Conservation (phyloP, 352 stramenopile species). For the Phytopythium delawarense region DNA sequence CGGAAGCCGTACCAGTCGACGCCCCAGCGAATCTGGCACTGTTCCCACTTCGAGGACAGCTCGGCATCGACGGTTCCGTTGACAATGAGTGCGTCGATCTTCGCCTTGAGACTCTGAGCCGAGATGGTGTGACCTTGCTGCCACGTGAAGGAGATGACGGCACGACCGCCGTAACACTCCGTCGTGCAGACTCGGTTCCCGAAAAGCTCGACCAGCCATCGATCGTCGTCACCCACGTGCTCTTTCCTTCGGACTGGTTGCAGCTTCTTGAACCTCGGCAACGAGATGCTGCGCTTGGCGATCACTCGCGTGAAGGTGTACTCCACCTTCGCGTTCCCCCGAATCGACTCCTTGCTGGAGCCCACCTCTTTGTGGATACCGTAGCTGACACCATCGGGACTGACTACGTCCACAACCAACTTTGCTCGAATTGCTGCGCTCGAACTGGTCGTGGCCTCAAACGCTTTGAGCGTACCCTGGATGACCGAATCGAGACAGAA, state of each 20-base stretch:
- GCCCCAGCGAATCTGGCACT: background rate
- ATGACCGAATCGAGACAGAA: no score
- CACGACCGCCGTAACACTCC: background rate
- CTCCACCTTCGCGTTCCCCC: background rate
- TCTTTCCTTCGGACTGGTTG: background rate
- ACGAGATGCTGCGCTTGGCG: background rate
- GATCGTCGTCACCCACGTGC: background rate
- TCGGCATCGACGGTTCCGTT: background rate
- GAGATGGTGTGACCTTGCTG: no score
- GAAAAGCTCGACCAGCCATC: background rate
- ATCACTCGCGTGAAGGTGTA: constrained; percentile 1
- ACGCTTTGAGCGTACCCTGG: no score
- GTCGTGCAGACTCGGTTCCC: background rate
- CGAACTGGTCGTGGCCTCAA: no score
- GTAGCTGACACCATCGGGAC: background rate
- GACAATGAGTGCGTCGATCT: background rate
- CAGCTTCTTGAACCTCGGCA: background rate
- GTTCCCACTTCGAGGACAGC: background rate
- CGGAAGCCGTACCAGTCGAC: background rate
- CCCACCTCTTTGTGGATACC: background rate
- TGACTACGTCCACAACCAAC: background rate
- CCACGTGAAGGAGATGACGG: background rate
- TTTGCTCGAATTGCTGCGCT: background rate
- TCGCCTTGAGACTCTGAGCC: background rate
- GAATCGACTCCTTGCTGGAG: background rate